Conservation (phyloP, 2,329 filamentous ascomycete species). For the Colletotrichum eleusines region DNA sequence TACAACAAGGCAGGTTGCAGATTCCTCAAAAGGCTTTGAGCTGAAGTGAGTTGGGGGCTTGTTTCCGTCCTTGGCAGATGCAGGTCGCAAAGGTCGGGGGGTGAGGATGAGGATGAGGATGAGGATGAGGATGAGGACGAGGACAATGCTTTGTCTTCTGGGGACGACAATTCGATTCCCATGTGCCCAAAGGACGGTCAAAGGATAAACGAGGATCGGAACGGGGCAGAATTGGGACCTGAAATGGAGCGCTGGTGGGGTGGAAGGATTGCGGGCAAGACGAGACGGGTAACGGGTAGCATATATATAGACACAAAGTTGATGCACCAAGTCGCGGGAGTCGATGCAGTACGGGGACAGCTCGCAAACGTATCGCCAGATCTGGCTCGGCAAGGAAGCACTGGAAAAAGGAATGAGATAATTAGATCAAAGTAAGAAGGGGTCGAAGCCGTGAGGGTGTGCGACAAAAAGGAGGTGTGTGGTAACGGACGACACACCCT, state of each 20-base stretch:
- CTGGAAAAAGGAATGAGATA: slow-evolving; percentile 34
- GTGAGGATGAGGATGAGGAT: slow-evolving; percentile 17
- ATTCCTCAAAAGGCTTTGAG: slow-evolving; percentile 9
- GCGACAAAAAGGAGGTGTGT: slow-evolving; percentile 30
- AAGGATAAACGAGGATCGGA: slow-evolving; percentile 19
- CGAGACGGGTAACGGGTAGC: slow-evolving; percentile 32
- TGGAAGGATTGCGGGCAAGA: slow-evolving; percentile 33
- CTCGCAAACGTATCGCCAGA: slow-evolving; percentile 35
- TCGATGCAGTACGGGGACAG: slow-evolving; percentile 34
- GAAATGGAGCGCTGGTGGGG: slow-evolving; percentile 18
- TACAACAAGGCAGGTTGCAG: slow-evolving; percentile 16
- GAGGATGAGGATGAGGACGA: neutral
- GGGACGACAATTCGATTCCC: neutral
- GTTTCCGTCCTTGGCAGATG: slow-evolving; percentile 30
- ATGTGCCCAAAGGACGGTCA: slow-evolving; percentile 11
- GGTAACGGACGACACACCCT: slow-evolving; percentile 31
- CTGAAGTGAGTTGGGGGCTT: slow-evolving; percentile 10
- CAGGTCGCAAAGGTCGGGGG: slow-evolving; percentile 22
- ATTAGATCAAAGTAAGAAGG: slow-evolving; percentile 37
- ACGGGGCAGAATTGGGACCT: slow-evolving; percentile 8
- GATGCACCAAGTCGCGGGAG: slow-evolving; percentile 32
- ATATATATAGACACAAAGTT: slow-evolving; percentile 39
- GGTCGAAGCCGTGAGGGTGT: slow-evolving; percentile 36
- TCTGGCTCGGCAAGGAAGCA: slow-evolving; percentile 34
- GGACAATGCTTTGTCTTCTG: slow-evolving; percentile 33